Base-by-base conservation (phyloP, 2,329 filamentous ascomycete species). In the Xylaria sp. region DNA sequence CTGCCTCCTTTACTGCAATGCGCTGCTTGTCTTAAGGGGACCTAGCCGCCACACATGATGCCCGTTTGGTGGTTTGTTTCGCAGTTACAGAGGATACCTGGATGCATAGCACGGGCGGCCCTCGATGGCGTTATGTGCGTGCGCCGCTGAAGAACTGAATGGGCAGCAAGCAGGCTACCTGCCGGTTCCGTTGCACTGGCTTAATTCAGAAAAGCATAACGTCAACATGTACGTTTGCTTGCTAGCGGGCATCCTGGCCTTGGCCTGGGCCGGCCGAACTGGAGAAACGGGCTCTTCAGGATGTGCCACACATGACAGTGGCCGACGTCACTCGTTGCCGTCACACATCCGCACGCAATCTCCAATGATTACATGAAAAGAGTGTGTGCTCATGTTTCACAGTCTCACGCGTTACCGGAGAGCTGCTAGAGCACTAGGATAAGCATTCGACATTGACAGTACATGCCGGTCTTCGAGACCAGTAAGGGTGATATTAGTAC, bases 251-350 rank as follows among this genome's bases (percentile, higher is more conserved):
- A 41, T 56, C 30, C 28, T 59, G 64, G 67, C 46, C 32, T 48
- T 30, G 45, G 53, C 45, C 52, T 15, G 20, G 50, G 60, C 41
- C 45, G 58, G 59, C 57, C 48, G 39, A 41, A 34, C 48, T 53
- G 25, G 39, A 20, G 36, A 23, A 39, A 59, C 13, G 30, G 25
- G 18, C 60, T 52, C 46, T 23, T 20, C 12, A 45, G 46, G 45
- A 60, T 20, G 65, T 69, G 48, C 63, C 63, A 69, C 64, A 68
- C 41, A 61, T 58, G 48, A 25, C 39, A 32, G 63, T 60, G 55
- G 59, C 46, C 60, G 68, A 56, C 57, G 48, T 60, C 63, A 63
- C 66, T 59, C 59, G 52, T 65, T 45, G 50, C 52, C 28, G 63
- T 66, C 50, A 62, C 66, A 69, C 67, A 60, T 58, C 43, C 59